phyloP scores from a whole-genome alignment of 2,329 filamentous ascomycete species.

The Colletotrichum caudatum region DNA sequence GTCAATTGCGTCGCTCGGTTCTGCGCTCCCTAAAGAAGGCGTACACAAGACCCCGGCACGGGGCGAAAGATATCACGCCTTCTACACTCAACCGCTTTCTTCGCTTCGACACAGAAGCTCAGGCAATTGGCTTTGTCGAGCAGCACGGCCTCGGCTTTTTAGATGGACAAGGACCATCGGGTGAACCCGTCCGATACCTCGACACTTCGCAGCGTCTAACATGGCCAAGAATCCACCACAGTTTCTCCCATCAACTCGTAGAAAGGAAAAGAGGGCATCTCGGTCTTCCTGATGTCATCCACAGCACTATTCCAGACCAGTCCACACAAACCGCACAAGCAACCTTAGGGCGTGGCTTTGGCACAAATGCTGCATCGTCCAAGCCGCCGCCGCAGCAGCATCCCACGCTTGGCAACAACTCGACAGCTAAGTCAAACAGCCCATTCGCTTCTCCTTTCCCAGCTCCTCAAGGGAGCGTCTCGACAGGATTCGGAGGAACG shows the following conservation, averaged over 20 bases:
- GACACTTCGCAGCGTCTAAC: slow-evolving; percentile 58
- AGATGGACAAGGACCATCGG: slow-evolving; percentile 49
- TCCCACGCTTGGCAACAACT: slow-evolving; percentile 11
- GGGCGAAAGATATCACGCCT: slow-evolving; percentile 71
- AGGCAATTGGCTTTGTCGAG: slow-evolving; percentile 74
- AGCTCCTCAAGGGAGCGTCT: slow-evolving; percentile 6
- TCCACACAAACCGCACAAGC: slow-evolving; percentile 1
- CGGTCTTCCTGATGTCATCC: slow-evolving; percentile 67
- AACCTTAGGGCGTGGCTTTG: slow-evolving; percentile 15
- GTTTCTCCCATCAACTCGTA: slow-evolving; percentile 68
- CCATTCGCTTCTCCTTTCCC: slow-evolving; percentile 24
- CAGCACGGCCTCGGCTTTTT: slow-evolving; percentile 68
- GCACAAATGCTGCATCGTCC: slow-evolving; percentile 29
- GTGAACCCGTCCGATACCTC: slow-evolving; percentile 54
- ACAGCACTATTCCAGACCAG: slow-evolving; percentile 64
- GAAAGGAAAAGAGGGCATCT: slow-evolving; percentile 69
- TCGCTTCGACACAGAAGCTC: slow-evolving; percentile 75
- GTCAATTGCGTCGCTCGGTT: slow-evolving; percentile 69
- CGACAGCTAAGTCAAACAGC: not conserved
- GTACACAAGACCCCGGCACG: slow-evolving; percentile 67
- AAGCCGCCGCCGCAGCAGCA: slow-evolving; percentile 14
- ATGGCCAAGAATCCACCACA: slow-evolving; percentile 65
- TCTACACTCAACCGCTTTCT: slow-evolving; percentile 67
- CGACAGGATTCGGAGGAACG: slow-evolving; percentile 20
- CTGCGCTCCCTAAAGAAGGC: slow-evolving; percentile 66